Evolutionary conservation across 1,284 basidiomycete species (phyloP).

Genomic region (Malassezia slooffiae): DNA sequence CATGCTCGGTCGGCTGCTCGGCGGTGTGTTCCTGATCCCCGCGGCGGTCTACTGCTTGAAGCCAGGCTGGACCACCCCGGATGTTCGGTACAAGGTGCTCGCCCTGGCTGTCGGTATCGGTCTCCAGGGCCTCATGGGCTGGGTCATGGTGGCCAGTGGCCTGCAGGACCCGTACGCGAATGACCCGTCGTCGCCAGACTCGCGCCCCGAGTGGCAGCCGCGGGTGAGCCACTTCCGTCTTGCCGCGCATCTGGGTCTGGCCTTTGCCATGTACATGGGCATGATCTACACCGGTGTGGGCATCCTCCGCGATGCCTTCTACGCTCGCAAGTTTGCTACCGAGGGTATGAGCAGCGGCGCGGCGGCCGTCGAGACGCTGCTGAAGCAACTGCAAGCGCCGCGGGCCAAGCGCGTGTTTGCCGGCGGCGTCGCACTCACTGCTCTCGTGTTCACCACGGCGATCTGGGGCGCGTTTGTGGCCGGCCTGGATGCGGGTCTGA

Average conservation of each 20-base stretch:
- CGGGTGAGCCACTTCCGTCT: slow-evolving; percentile 94
- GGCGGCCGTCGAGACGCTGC: background rate
- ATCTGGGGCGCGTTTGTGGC: slow-evolving; percentile 94
- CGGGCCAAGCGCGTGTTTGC: slow-evolving; percentile 21
- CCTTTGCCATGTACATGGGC: slow-evolving; percentile 77
- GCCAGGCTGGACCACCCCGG: slow-evolving; percentile 5
- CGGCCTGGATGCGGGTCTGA: slow-evolving; percentile 84
- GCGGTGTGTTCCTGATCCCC: slow-evolving; percentile 50
- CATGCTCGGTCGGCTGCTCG: slow-evolving; percentile 80
- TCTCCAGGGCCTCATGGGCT: slow-evolving; percentile 80
- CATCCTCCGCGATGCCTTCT: slow-evolving; percentile 55
- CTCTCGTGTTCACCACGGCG: slow-evolving; percentile 55
- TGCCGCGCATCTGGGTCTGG: slow-evolving; percentile 82
- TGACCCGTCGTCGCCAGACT: slow-evolving; percentile 12
- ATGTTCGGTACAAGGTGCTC: slow-evolving; percentile 54
- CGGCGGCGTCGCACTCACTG: slow-evolving; percentile 20
- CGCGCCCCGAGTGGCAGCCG: slow-evolving; percentile 48
- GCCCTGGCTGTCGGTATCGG: slow-evolving; percentile 71
- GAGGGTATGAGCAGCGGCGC: background rate
- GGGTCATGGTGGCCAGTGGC: slow-evolving; percentile 99
- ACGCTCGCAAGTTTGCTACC: slow-evolving; percentile 52
- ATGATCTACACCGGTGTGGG: slow-evolving; percentile 77
- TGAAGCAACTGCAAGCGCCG: slow-evolving; percentile 18
- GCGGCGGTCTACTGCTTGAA: slow-evolving; percentile 27
- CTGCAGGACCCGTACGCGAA: slow-evolving; percentile 50